phyloP scores from a whole-genome alignment of 1,284 basidiomycete genomes.

The Ganoderma leucocontextum region DNA sequence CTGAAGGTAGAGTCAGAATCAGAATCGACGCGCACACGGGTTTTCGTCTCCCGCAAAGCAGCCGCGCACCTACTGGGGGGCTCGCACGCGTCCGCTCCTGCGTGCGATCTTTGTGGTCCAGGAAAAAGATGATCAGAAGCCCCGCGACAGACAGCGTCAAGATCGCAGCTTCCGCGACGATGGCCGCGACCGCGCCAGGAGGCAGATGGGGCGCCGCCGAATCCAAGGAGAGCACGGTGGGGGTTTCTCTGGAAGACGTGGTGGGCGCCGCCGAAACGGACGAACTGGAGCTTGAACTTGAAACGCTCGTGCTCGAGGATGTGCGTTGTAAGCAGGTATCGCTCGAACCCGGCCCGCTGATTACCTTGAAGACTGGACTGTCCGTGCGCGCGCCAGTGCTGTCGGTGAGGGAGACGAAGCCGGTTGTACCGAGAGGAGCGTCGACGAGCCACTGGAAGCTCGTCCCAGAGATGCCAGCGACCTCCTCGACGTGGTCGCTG shows the following conservation, averaged over 20 bases:
- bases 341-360: background rate
- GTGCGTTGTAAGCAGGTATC: background rate
- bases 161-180: background rate
- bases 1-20: no score
- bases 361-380: background rate
- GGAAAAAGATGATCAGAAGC: background rate
- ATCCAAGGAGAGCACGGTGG: background rate
- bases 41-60: background rate
- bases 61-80: background rate
- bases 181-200: background rate
- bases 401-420: background rate
- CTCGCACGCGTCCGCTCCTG: background rate
- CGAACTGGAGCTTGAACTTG: background rate
- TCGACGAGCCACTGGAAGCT: slow-evolving; percentile 2
- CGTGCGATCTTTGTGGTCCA: background rate
- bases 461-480: background rate
- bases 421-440: background rate
- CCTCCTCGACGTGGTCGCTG: slow-evolving; percentile 5
- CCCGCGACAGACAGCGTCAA: background rate
- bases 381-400: slow-evolving; percentile 2
- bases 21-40: background rate
- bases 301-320: background rate
- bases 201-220: background rate
- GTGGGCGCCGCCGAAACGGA: background rate
- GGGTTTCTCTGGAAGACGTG: background rate